Evolutionary conservation across 2,329 filamentous ascomycete genomes (phyloP), one percentile per base, ranked within the genome.

Genomic region (Sarocladiaceae sp.): DNA sequence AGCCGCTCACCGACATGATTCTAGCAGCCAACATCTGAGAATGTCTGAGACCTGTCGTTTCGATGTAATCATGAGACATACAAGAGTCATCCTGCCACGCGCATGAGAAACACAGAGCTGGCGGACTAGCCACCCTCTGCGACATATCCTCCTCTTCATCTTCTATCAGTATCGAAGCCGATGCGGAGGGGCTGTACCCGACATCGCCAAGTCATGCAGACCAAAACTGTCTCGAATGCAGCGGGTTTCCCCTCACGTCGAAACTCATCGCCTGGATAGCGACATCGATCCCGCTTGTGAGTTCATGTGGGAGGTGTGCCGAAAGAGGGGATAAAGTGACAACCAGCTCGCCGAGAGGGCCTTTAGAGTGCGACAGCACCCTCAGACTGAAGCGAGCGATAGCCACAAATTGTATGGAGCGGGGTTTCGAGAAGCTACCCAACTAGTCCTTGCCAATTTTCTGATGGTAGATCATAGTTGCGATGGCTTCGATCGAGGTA

Each of bases 11-110:
- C 34, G 34, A 39, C 10, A 24, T n/a, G n/a, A n/a, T n/a, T n/a
- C n/a, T n/a, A n/a, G n/a, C n/a, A n/a, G n/a, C n/a, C n/a, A n/a
- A n/a, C n/a, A n/a, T n/a, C n/a, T n/a, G n/a, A n/a, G n/a, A n/a
- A 41, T 41, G 37, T 41, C 37, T 41, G 12, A 41, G 24, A 27
- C n/a, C 37, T 15, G 29, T 27, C 37, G 37, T 41, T 41, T 41
- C 37, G 37, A 5, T 15, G 9, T 41, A 16, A 5, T 9, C n/a
- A 3, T 3, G 16, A 4, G 24, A 7, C 19, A 19, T 27, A n/a
- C n/a, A n/a, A n/a, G n/a, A n/a, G n/a, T n/a, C n/a, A n/a, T n/a
- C n/a, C 23, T 29, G 23, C n/a, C 23, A 24, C 23, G 4, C 15
- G 4, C 19, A 41, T 27, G 21, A 10, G 37, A 41, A 24, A 29